These are phyloP conservation scores for Wickerhamiella siamensis DNA, from an alignment of 805 yeast species.

Conservation along the genomic window DNA sequence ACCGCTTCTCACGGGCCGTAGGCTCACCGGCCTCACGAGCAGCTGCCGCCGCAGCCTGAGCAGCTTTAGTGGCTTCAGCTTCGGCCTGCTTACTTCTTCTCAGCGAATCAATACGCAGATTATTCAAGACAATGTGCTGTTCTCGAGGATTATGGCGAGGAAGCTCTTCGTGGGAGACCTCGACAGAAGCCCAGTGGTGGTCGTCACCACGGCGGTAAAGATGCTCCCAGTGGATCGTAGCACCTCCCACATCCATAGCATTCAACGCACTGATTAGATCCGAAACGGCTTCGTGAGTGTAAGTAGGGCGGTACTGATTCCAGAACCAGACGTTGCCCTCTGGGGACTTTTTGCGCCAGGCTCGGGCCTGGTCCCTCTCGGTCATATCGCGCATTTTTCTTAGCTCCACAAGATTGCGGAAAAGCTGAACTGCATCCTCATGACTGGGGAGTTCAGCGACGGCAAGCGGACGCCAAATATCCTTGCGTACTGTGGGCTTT, in stretches of 20 bases:
- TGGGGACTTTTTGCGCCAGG: conserved; percentile 54
- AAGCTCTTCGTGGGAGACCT: conserved; percentile 46
- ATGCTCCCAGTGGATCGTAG: conserved; percentile 67
- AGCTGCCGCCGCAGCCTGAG: conserved; percentile 5
- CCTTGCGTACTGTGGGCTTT: conserved; percentile 65
- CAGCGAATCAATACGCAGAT: conserved; percentile 19
- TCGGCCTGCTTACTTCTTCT: conserved; percentile 6
- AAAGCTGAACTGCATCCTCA: conserved; percentile 56
- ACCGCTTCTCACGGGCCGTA: conserved; percentile 7
- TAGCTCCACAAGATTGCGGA: conserved; percentile 57
- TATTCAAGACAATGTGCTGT: conserved; percentile 51
- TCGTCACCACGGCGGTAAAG: conserved; percentile 78
- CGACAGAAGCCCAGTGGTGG: conserved; percentile 49
- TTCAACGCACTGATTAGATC: conserved; percentile 63
- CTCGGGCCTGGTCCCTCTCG: conserved; percentile 42
- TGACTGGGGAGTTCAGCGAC: conserved; percentile 34
- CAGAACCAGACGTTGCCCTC: conserved; percentile 77
- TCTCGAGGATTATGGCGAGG: conserved; percentile 44
- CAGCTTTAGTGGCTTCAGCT: conserved; percentile 4
- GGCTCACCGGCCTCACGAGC: conserved; percentile 12
- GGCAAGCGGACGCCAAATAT: conserved; percentile 83
- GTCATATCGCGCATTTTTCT: conserved; percentile 57
- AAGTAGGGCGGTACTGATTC: conserved; percentile 81
- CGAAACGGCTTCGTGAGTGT: conserved; percentile 81
- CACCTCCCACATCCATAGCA: conserved; percentile 31